Conservation (phyloP, 345 rosid species). For the Heritiera littoralis region DNA sequence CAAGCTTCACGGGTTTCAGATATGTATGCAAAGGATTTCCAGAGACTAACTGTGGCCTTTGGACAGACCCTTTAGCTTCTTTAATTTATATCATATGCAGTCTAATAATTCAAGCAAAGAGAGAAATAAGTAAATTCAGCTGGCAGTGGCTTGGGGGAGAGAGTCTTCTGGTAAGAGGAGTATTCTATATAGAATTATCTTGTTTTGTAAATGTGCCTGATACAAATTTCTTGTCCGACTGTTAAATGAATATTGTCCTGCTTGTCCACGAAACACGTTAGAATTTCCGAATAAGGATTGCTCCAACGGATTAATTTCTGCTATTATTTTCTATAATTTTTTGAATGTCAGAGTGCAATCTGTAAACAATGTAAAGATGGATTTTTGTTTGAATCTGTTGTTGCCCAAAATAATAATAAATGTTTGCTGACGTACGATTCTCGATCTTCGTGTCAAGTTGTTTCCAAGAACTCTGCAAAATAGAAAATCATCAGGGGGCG, state of each 20-base stretch:
- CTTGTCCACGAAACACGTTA: slow-evolving; percentile 1
- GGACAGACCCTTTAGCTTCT: slow-evolving; percentile 38
- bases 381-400: background rate
- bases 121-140: background rate
- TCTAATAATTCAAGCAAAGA: slow-evolving; percentile 14
- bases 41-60: slow-evolving; percentile 45
- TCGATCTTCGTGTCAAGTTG: too few relatives aligned
- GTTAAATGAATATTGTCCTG: slow-evolving; percentile 11
- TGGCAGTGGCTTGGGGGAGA: background rate
- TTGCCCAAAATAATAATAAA: too few relatives aligned
- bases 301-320: background rate
- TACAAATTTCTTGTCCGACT: slow-evolving; percentile 20
- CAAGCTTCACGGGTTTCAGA: slow-evolving; percentile 36
- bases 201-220: slow-evolving; percentile 30
- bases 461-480: too few relatives aligned
- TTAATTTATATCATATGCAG: slow-evolving; percentile 8
- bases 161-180: slow-evolving; percentile 12
- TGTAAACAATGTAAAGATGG: background rate
- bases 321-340: background rate
- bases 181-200: slow-evolving; percentile 21
- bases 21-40: slow-evolving; percentile 36
- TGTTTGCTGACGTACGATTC: too few relatives aligned
- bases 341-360: background rate
- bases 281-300: slow-evolving; percentile 21
- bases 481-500: too few relatives aligned